phyloP scores from a whole-genome alignment of 345 rosid species.

The Carallia brachiata region DNA sequence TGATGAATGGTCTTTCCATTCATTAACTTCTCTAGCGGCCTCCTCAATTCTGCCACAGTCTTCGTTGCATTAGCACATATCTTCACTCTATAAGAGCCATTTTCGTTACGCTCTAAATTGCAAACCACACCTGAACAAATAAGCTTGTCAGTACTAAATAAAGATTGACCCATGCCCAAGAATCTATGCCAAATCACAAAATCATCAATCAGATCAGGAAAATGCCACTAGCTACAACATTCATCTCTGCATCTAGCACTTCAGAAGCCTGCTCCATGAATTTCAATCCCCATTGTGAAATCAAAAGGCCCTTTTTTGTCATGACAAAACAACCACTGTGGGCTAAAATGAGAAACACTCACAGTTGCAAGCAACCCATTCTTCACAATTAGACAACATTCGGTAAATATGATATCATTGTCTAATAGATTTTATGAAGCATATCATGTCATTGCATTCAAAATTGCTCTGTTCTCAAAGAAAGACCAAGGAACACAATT shows the following conservation, averaged over 20 bases:
- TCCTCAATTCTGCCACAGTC: constrained; percentile 74
- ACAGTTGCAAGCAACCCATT: no score
- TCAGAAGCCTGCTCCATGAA: not conserved
- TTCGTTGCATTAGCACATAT: constrained; percentile 73
- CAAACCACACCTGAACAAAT: constrained; percentile 48
- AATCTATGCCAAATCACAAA: not conserved
- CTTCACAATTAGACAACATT: no score
- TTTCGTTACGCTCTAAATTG: constrained; percentile 38
- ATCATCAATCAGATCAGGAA: not conserved
- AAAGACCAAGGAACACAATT: no score
- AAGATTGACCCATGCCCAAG: not conserved
- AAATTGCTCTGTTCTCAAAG: no score
- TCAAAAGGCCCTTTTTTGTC: no score
- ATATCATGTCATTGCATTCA: no score
- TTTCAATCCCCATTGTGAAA: no score
- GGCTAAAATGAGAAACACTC: no score
- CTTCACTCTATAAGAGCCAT: constrained; percentile 55
- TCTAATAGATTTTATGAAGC: no score
- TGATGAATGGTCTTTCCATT: constrained; percentile 59
- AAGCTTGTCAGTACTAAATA: not conserved
- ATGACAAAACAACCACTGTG: no score
- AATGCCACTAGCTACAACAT: no score
- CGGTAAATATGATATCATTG: no score
- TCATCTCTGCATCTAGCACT: not conserved
- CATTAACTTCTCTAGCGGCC: constrained; percentile 73